Evolutionary conservation across 768 basidiomycete genomes (phyloP).

Genomic region (Dendrothele bispora): DNA sequence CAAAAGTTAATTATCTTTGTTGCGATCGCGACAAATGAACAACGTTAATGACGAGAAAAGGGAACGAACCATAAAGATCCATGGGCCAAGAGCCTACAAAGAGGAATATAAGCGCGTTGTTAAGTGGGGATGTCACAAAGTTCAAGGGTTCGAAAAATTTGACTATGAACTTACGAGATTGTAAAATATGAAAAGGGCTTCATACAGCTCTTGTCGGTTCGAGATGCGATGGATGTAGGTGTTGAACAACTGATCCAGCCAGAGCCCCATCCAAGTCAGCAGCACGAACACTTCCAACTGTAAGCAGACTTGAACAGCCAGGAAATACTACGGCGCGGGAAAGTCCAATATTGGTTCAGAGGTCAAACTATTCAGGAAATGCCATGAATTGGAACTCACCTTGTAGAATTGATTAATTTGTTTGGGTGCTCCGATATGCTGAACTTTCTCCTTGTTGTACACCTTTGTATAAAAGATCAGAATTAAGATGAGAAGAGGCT

Average conservation of each 20-base stretch:
- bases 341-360: neutral
- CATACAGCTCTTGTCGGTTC: constrained; percentile 38
- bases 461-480: constrained; percentile 24
- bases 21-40: no score
- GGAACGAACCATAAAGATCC: constrained; percentile 46
- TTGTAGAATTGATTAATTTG: constrained; percentile 51
- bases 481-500: neutral
- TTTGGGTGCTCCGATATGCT: constrained; percentile 51
- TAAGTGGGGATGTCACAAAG: no score
- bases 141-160: neutral
- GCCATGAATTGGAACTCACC: constrained; percentile 25
- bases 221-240: constrained; percentile 45
- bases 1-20: neutral
- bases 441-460: constrained; percentile 49
- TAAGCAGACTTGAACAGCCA: constrained; percentile 52
- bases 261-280: constrained; percentile 49
- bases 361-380: neutral
- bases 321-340: constrained; percentile 56
- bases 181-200: constrained; percentile 44
- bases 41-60: neutral
- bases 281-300: constrained; percentile 57
- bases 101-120: constrained; percentile 2
- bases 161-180: constrained; percentile 34
- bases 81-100: constrained; percentile 48
- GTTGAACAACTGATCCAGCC: constrained; percentile 53